Evolutionary conservation across 352 stramenopile genomes (phyloP).

Genomic region (Globisporangium radiosum): DNA sequence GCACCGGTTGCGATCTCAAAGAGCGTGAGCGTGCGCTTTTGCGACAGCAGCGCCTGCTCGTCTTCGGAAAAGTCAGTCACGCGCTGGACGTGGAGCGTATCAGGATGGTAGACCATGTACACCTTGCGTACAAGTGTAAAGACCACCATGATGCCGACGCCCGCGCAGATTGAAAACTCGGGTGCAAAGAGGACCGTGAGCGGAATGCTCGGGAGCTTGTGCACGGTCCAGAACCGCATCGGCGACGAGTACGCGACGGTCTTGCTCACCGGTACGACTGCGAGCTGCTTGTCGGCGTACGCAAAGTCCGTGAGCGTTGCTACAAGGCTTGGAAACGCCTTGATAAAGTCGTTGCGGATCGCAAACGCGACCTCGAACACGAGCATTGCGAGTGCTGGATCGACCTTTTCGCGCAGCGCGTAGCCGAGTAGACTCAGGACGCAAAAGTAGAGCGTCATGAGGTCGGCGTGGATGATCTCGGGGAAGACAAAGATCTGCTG

Average conservation of each 20-base stretch:
- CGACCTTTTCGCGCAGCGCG: constrained; percentile 1
- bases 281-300: not conserved
- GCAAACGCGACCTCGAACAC: constrained; percentile 5
- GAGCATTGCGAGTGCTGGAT: constrained; percentile 4
- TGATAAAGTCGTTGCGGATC: constrained; percentile 1
- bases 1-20: constrained; percentile 23
- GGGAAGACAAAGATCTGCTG: constrained; percentile 2
- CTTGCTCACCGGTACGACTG: not conserved
- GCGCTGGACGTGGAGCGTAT: constrained; percentile 5
- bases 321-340: not conserved
- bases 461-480: constrained; percentile 9
- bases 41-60: not conserved
- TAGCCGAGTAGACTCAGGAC: not conserved
- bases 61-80: not conserved
- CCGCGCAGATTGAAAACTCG: not conserved
- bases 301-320: not conserved
- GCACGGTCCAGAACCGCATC: constrained; percentile 17
- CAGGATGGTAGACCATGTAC: constrained; percentile 15
- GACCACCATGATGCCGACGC: constrained; percentile 1
- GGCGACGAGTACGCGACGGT: constrained; percentile 4
- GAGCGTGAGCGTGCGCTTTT: constrained; percentile 11
- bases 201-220: constrained; percentile 2
- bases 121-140: constrained; percentile 17
- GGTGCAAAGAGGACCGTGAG: not conserved
- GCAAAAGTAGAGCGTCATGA: constrained; percentile 9